A percentile compares a stretch with the other conserved stretches of the same genome.
These are phyloP conservation scores for Globisporangium solare DNA, from an alignment of 352 stramenopile genomes.

Conservation along the genomic window DNA sequence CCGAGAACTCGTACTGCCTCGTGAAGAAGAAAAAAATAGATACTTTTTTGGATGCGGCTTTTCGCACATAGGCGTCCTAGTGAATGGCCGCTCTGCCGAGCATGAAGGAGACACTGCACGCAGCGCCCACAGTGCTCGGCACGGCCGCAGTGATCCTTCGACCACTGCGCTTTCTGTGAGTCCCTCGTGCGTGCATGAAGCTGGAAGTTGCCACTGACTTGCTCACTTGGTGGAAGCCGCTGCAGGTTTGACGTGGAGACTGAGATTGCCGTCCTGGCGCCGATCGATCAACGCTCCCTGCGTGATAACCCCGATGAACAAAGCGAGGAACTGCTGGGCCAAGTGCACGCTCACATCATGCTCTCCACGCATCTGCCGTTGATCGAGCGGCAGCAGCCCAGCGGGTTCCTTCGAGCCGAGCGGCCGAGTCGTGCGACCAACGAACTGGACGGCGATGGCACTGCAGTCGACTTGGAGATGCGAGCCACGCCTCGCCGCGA, in stretches of 20 bases:
- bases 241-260: constrained; percentile 50
- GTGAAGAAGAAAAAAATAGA: no score
- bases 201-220: background rate
- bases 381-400: constrained; percentile 29
- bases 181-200: background rate
- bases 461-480: constrained; percentile 4
- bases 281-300: background rate
- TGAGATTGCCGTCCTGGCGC: constrained; percentile 21
- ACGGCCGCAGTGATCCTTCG: constrained; percentile 38
- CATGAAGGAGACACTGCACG: constrained; percentile 11
- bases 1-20: no score
- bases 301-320: background rate
- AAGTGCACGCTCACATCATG: constrained; percentile 41
- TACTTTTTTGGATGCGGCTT: no score
- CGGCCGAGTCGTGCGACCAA: constrained; percentile 7
- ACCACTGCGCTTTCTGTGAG: constrained; percentile 49
- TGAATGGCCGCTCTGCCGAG: background rate
- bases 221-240: no score
- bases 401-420: constrained; percentile 34
- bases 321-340: constrained; percentile 8
- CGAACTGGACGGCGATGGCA: constrained; percentile 11
- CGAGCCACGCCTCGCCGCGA: background rate
- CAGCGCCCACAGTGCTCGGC: constrained; percentile 22
- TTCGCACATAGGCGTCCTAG: background rate
- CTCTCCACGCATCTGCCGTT: constrained; percentile 25